Base-by-base conservation (phyloP, 768 basidiomycete species). In the Terana coerulea region DNA sequence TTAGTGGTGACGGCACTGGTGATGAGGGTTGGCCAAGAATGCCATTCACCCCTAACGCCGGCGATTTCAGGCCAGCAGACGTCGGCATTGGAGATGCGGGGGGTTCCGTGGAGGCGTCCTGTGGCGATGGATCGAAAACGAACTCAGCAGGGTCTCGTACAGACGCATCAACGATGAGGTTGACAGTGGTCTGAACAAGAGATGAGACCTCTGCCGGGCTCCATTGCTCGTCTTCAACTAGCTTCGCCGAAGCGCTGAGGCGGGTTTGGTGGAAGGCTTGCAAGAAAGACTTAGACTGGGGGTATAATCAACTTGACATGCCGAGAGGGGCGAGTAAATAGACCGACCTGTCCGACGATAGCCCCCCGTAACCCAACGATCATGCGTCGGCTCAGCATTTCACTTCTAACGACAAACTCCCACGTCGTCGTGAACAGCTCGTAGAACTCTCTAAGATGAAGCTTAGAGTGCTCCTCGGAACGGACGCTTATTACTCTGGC, bases 221-320 rank as follows among this genome's bases (percentile, higher is more conserved):
- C 97, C 97, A 98, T 53, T 86, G 88, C 64, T 99, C 97, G 58
- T 98, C 93, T 66, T 98, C 94, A 7, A 99, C 95, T 24, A 91
- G 71, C 65, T 88, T 91, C 24, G 95, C 95, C 2, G 87, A 88
- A 49, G 77, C 78, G 2, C 84, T 80, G 37, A 98, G 79, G 45
- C 88, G 78, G 10, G 76, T 68, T 58, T 93, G 85, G 63, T 99
- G 97, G 70, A 95, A 98, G 0, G 75, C 69, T 61, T 88, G 83
- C 24, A 99, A 72, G 72, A 95, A 99, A 9, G 79, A 70, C 69
- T 94, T 95, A 5, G 94, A 90, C 86, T 94, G 59, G 33, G 1
- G 7, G 36, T 21, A 48, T 28, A 15, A n/a, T 39, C 28, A 26
- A 3, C 19, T 34, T 33, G n/a, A 14, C 24, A 22, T 9, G 25